Percentiles rank a stretch among this genome's conserved stretches.
phyloP scores from a whole-genome alignment of 805 yeast genomes.

The Candida namnaoensis region DNA sequence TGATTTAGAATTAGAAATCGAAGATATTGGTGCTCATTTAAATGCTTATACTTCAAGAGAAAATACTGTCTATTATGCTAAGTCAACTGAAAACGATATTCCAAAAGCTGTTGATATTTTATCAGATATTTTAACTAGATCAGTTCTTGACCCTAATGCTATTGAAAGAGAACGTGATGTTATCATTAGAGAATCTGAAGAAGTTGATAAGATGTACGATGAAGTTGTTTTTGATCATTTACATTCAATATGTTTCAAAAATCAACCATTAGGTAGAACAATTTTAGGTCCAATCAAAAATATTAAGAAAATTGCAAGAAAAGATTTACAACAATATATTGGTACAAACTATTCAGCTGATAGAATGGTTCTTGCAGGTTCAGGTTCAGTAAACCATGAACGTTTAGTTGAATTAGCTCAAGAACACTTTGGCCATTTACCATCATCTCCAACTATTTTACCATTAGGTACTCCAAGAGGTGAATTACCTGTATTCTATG shows the following conservation, averaged over 20 bases:
- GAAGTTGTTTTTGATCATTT: constrained; percentile 96
- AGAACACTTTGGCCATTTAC: constrained; percentile 64
- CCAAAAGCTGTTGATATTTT: constrained; percentile 82
- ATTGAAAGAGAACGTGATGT: constrained; percentile 96
- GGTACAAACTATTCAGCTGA: constrained; percentile 87
- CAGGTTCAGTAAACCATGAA: constrained; percentile 88
- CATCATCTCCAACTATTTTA: constrained; percentile 41
- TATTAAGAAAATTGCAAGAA: constrained; percentile 69
- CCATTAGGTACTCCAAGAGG: constrained; percentile 63
- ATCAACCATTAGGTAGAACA: constrained; percentile 93
- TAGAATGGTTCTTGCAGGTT: constrained; percentile 96
- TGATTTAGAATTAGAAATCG: constrained; percentile 85
- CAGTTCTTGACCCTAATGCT: constrained; percentile 73
- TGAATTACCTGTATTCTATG: constrained; percentile 69
- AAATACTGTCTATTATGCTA: constrained; percentile 94
- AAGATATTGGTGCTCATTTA: constrained; percentile 92
- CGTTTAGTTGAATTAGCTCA: constrained; percentile 72
- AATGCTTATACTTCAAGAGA: constrained; percentile 99
- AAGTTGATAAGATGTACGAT: constrained; percentile 96
- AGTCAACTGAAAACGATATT: constrained; percentile 72
- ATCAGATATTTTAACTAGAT: constrained; percentile 81
- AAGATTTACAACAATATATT: constrained; percentile 75
- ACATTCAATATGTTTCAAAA: constrained; percentile 85
- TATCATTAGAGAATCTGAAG: constrained; percentile 92
- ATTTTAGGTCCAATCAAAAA: constrained; percentile 90